A percentile compares a stretch with the other conserved stretches of the same genome.
Evolutionary conservation across 208 protist species (phyloP).

Genomic region (Vickermania spadyakhi): DNA sequence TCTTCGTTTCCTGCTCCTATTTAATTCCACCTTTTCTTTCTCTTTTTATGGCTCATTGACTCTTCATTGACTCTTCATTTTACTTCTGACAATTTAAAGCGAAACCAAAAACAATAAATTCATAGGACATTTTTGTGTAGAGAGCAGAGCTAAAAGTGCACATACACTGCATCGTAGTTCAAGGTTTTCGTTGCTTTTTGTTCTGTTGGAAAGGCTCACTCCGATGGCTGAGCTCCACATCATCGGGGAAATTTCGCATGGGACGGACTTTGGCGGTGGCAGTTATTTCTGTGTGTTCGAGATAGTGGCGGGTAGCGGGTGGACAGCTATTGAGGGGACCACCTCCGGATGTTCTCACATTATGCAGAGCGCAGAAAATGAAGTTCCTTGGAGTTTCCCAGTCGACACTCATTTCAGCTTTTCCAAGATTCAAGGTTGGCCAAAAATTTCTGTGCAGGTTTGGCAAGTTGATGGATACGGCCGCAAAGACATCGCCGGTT

Average conservation of each 20-base stretch:
- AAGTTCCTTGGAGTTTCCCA: constrained; percentile 66
- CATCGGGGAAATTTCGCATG: constrained; percentile 67
- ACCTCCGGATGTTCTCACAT: constrained; percentile 77
- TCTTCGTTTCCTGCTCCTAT: no score
- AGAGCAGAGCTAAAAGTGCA: no score
- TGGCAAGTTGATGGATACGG: constrained; percentile 83
- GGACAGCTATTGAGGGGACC: constrained; percentile 58
- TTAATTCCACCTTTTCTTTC: no score
- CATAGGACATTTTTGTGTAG: no score
- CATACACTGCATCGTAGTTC: no score
- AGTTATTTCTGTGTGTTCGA: constrained; percentile 81
- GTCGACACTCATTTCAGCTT: constrained; percentile 80
- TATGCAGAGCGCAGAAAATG: constrained; percentile 36
- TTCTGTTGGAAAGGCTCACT: no score
- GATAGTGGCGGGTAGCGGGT: constrained; percentile 62
- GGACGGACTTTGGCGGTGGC: constrained; percentile 45
- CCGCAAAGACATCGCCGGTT: constrained; percentile 78
- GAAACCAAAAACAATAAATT: no score
- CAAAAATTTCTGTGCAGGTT: constrained; percentile 82
- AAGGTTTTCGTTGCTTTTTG: no score
- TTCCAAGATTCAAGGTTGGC: constrained; percentile 75
- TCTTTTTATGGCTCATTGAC: no score
- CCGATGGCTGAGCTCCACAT: constrained; percentile 76
- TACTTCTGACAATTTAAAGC: no score
- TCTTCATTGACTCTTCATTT: no score